A percentile compares a stretch with the other conserved stretches of the same genome.
Conservation (phyloP, 129 eudicot genomes). For the Saposhnikovia divaricata region DNA sequence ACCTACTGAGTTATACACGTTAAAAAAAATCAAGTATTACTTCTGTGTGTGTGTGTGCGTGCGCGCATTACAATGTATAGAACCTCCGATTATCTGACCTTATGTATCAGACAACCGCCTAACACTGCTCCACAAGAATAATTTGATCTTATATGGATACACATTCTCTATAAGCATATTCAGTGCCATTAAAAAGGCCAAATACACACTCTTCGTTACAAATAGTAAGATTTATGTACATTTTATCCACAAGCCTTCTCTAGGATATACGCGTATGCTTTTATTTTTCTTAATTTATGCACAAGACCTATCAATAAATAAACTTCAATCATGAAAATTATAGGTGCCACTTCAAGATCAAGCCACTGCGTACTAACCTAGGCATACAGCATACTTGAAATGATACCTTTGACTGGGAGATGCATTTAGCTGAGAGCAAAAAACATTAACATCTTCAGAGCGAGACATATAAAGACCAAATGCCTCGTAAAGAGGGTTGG, state of each 20-base stretch:
- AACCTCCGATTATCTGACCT: no score
- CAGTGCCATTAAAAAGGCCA: neutral
- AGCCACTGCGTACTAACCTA: neutral
- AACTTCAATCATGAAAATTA: neutral
- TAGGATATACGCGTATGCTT: neutral
- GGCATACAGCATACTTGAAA: neutral
- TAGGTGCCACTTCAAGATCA: no score
- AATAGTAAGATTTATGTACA: neutral
- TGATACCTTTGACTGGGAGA: conserved; percentile 52
- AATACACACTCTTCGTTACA: neutral
- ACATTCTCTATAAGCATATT: neutral
- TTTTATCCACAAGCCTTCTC: neutral
- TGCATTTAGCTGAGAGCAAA: conserved; percentile 50
- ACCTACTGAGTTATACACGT: neutral
- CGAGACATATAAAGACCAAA: conserved; percentile 52
- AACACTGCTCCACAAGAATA: neutral
- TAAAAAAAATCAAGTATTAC: no score
- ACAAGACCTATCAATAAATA: neutral
- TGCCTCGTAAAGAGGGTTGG: conserved; percentile 63
- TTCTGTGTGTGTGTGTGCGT: no score
- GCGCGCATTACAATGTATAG: no score
- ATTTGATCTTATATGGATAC: neutral
- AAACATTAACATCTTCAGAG: conserved; percentile 35
- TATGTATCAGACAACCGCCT: neutral
- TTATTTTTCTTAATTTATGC: no score